Evolutionary conservation across 768 basidiomycete species (phyloP).

Genomic region (Cystofilobasidium bisporidii): DNA sequence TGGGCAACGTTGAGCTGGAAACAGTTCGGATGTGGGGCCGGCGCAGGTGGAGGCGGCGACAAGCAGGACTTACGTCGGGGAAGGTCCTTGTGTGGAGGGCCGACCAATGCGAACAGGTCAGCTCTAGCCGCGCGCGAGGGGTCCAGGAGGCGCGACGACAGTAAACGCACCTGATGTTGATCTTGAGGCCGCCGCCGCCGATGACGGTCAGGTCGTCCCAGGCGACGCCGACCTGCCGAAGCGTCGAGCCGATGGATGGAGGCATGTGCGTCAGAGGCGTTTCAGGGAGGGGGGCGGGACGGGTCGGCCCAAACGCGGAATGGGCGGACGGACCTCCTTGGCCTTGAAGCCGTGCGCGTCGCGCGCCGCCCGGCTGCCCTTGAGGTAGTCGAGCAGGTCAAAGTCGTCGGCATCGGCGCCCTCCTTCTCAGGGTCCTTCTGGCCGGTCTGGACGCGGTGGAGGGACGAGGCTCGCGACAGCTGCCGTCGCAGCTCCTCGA

Average conservation of each 20-base stretch:
- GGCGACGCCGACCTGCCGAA: conserved; percentile 36
- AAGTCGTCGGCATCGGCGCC: conserved; percentile 38
- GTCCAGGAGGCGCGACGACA: no score
- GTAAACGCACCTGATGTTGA: conserved; percentile 31
- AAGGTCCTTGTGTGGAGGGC: conserved; percentile 33
- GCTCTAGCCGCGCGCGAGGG: background rate
- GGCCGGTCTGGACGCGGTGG: conserved; percentile 20
- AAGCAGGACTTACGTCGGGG: conserved; percentile 30
- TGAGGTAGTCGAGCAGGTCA: conserved; percentile 38
- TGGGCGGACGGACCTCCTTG: conserved; percentile 33
- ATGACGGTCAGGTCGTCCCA: conserved; percentile 38
- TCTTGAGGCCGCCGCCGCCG: conserved; percentile 42
- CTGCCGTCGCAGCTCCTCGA: conserved; percentile 28
- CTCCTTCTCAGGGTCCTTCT: conserved; percentile 33
- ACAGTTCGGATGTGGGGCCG: no score
- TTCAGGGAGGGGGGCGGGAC: background rate
- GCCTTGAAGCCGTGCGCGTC: conserved; percentile 41
- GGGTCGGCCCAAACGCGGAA: no score
- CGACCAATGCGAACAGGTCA: background rate
- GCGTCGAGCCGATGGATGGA: background rate
- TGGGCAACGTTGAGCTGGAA: background rate
- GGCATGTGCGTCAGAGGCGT: background rate
- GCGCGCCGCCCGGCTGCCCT: conserved; percentile 25
- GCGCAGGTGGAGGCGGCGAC: background rate
- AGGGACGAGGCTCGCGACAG: conserved; percentile 27